Evolutionary conservation across 2,329 filamentous ascomycete genomes (phyloP), one percentile per base, ranked within the genome.

Genomic region (Fusarium pseudonygamai): DNA sequence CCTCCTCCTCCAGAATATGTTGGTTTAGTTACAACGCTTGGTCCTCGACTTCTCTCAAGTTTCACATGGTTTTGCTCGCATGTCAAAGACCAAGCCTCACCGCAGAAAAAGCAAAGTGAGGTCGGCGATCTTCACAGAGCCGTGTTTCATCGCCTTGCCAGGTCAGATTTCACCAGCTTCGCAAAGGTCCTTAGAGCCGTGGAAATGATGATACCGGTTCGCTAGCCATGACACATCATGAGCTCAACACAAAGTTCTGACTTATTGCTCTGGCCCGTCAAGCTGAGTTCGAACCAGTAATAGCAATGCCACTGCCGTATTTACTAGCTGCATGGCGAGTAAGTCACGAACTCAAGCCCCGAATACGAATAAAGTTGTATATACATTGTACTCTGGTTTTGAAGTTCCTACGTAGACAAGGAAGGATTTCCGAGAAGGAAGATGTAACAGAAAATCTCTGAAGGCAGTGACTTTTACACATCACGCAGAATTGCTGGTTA

Each of bases 41-140:
- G 24, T 39, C 63, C 58, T 28, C 28, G 28, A 28, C 28, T 28
- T 7, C 28, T 71, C 45, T 67, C 46, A 24, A 36, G 34, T n/a
- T 55, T 55, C 50, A 72, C 57, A 45, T 56, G 15, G 39, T 45
- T 50, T 60, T 30, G 47, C 39, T 45, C 39, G 49, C 61, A 56
- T 56, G 58, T 65, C 47, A 72, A 61, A 56, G 56, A 56, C 40
- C 59, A 73, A 64, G 56, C 58, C 57, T 42, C 59, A 52, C 55
- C 26, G 67, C 34, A 59, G 67, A 72, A 74, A 72, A 69, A 74
- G 63, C 36, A 74, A 69, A 37, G 47, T 28, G 32, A 43, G 32
- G 46, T 34, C n/a, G 24, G 26, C 22, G 36, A 34, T 64, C 7
- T 45, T 53, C 59, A 13, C 10, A 46, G 45, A 55, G 53, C 32